phyloP scores from a whole-genome alignment of 1,139 yeast species.

The Debaryomyces psychrophilus region DNA sequence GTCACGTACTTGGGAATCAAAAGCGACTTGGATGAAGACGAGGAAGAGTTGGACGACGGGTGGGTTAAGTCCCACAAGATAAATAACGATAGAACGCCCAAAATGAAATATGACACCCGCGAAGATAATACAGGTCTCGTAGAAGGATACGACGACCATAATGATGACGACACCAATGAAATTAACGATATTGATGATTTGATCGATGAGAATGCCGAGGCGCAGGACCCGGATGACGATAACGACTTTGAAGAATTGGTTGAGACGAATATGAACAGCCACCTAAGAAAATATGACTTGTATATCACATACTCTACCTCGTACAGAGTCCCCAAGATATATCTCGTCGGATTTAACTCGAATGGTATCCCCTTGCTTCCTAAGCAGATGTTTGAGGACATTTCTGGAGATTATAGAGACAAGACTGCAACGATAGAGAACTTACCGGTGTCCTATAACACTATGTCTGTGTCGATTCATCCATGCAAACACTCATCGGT shows the following conservation, averaged over 20 bases:
- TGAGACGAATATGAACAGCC: constrained; percentile 29
- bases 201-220: constrained; percentile 40
- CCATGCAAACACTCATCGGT: constrained; percentile 96
- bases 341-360: constrained; percentile 81
- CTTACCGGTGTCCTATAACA: constrained; percentile 78
- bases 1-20: constrained; percentile 52
- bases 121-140: constrained; percentile 13
- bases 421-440: constrained; percentile 96
- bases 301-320: constrained; percentile 93
- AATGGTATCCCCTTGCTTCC: constrained; percentile 89
- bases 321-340: constrained; percentile 93
- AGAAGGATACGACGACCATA: constrained; percentile 9
- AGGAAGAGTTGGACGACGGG: constrained; percentile 52
- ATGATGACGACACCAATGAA: constrained; percentile 21
- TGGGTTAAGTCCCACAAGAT: constrained; percentile 49
- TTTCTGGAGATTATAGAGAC: constrained; percentile 86
- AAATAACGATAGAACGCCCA: neutral
- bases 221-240: constrained; percentile 36
- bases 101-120: constrained; percentile 13
- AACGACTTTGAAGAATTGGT: constrained; percentile 39
- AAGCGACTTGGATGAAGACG: constrained; percentile 38
- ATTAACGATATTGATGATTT: constrained; percentile 43
- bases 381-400: constrained; percentile 91
- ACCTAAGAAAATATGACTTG: constrained; percentile 76
- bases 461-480: constrained; percentile 88